Conservation (phyloP, 2,329 filamentous ascomycete species). For the Ophiostoma novo-ulmi region DNA sequence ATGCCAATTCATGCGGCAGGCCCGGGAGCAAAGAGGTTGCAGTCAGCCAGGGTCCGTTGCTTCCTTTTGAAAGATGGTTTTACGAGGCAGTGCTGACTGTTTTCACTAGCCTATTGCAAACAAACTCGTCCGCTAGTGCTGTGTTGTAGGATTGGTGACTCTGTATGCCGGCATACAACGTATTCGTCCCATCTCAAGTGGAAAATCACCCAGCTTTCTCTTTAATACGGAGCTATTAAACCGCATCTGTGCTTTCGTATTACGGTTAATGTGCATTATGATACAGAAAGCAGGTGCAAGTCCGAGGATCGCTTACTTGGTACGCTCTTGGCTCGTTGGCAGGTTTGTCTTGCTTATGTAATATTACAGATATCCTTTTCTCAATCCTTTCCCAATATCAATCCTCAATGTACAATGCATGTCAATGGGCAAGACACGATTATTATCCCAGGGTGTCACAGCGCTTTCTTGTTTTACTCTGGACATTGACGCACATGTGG, state of each 20-base stretch:
- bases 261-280: not conserved
- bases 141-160: not conserved
- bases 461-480: not conserved
- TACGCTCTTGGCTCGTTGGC: too few species aligned
- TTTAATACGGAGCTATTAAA: not conserved
- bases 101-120: not conserved
- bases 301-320: too few species aligned
- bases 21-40: not conserved
- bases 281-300: too few species aligned
- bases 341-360: too few species aligned
- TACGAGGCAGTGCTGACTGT: not conserved
- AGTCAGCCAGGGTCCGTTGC: not conserved
- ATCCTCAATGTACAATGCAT: too few species aligned
- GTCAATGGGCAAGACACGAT: too few species aligned
- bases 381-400: too few species aligned
- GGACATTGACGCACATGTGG: not conserved
- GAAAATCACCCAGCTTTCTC: not conserved
- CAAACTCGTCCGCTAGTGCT: not conserved
- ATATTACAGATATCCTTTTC: too few species aligned
- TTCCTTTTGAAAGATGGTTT: not conserved
- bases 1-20: not conserved
- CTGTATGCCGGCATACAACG: not conserved
- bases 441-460: not conserved
- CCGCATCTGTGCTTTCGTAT: not conserved
- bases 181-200: conserved; percentile 11